A percentile compares a stretch with the other conserved stretches of the same genome.
Evolutionary conservation across 1,139 yeast genomes (phyloP).

Genomic region (Geotrichum europaeum): DNA sequence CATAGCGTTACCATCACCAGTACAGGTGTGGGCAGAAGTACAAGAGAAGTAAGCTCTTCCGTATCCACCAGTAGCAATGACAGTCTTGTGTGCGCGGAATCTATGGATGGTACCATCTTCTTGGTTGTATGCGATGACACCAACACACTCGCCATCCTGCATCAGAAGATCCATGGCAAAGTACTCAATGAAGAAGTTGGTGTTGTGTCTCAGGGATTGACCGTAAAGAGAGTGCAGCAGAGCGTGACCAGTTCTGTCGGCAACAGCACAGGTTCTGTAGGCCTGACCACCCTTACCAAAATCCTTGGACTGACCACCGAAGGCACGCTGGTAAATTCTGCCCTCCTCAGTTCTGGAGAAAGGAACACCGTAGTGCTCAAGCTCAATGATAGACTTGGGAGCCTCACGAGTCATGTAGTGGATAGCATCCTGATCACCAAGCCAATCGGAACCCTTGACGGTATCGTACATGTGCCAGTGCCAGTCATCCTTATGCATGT

Average conservation of each 20-base stretch:
- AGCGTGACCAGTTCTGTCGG: constrained; percentile 99
- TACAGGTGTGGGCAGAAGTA: constrained; percentile 98
- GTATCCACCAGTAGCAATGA: constrained; percentile 97
- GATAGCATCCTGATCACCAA: constrained; percentile 98
- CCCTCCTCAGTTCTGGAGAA: constrained; percentile 97
- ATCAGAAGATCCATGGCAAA: constrained; percentile 91
- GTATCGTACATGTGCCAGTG: constrained; percentile 99
- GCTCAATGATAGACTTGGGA: constrained; percentile 89
- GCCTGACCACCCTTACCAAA: constrained; percentile 99
- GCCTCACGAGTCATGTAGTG: constrained; percentile 99
- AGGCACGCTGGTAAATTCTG: constrained; percentile 95
- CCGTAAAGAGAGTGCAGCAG: constrained; percentile 93
- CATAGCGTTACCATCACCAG: constrained; percentile 99
- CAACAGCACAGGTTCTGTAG: constrained; percentile 98
- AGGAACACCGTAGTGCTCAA: constrained; percentile 98
- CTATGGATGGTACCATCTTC: constrained; percentile 98
- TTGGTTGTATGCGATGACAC: constrained; percentile 95
- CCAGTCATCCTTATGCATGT: constrained; percentile 98
- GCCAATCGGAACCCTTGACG: constrained; percentile 99
- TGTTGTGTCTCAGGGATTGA: constrained; percentile 92
- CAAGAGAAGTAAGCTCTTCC: constrained; percentile 98
- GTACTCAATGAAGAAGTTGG: constrained; percentile 96
- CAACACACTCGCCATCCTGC: constrained; percentile 95
- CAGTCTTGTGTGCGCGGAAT: constrained; percentile 93
- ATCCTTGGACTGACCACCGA: constrained; percentile 95